These are phyloP conservation scores for Neurospora sp. DNA, from an alignment of 495 filamentous ascomycete species.

Conservation along the genomic window DNA sequence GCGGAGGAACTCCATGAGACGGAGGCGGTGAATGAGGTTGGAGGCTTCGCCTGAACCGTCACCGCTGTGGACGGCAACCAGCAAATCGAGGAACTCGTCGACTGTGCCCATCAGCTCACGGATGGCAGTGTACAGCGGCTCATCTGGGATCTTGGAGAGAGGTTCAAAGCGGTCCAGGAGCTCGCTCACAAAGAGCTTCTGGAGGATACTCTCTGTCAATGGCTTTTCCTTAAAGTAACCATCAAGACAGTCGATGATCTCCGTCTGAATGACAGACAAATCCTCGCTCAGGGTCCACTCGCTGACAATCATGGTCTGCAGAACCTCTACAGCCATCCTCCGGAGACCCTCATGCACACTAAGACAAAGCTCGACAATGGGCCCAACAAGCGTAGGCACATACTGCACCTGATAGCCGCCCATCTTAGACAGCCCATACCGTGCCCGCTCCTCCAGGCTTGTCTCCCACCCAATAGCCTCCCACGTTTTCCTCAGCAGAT, in stretches of 20 bases:
- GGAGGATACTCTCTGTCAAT: slow-evolving; percentile 76
- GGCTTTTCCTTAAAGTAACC: slow-evolving; percentile 81
- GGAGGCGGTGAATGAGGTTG: slow-evolving; percentile 72
- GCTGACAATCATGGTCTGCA: slow-evolving; percentile 96
- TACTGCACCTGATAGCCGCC: slow-evolving; percentile 98
- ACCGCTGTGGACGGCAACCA: slow-evolving; percentile 83
- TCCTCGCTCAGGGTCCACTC: slow-evolving; percentile 97
- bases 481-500: slow-evolving; percentile 76
- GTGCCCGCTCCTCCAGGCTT: slow-evolving; percentile 55
- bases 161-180: slow-evolving; percentile 71
- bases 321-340: slow-evolving; percentile 79
- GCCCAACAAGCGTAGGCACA: slow-evolving; percentile 79
- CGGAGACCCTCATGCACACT: slow-evolving; percentile 90
- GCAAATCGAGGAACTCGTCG: slow-evolving; percentile 81
- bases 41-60: slow-evolving; percentile 67
- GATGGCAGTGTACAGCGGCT: slow-evolving; percentile 66
- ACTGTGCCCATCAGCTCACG: slow-evolving; percentile 70
- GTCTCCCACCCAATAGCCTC: slow-evolving; percentile 97
- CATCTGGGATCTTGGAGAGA: slow-evolving; percentile 53
- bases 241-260: slow-evolving; percentile 93
- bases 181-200: slow-evolving; percentile 88
- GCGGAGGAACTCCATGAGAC: slow-evolving; percentile 91
- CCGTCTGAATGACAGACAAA: slow-evolving; percentile 82
- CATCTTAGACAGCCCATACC: slow-evolving; percentile 73
- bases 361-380: slow-evolving; percentile 87